Percentiles rank a stretch among this genome's conserved stretches.
These are phyloP conservation scores for Chrysopogon serrulatus DNA, from an alignment of 176 grass and related monocot species.

Conservation along the genomic window DNA sequence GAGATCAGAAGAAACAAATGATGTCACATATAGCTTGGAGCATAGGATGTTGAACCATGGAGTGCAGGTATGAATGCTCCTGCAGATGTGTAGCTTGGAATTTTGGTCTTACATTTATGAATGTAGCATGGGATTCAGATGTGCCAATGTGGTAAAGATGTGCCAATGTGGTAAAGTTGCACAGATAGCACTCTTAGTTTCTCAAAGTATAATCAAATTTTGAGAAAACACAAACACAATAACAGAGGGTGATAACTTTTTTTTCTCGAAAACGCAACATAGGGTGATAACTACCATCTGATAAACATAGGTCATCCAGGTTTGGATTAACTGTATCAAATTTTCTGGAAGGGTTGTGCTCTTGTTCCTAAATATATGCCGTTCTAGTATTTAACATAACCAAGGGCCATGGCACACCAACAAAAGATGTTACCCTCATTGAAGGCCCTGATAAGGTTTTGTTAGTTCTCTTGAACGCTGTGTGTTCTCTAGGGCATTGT, in stretches of 20 bases:
- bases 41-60: constrained; percentile 88
- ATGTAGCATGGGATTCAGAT: background rate
- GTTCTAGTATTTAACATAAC: background rate
- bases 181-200: background rate
- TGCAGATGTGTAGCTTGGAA: background rate
- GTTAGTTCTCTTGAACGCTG: background rate
- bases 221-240: background rate
- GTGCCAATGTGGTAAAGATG: background rate
- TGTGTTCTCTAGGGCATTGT: background rate
- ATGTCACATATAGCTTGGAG: constrained; percentile 72
- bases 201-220: background rate
- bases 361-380: background rate
- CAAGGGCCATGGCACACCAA: background rate
- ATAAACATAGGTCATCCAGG: background rate
- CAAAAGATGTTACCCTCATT: background rate
- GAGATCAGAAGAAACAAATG: constrained; percentile 64
- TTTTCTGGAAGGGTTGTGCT: background rate
- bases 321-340: background rate
- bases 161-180: background rate
- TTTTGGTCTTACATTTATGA: background rate
- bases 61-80: constrained; percentile 52
- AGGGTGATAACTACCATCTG: background rate
- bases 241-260: background rate
- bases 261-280: too few relatives aligned
- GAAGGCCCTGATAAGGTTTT: background rate